A percentile compares a stretch with the other conserved stretches of the same genome.
phyloP scores from a whole-genome alignment of 495 filamentous ascomycete genomes.

The Neurospora sp. region DNA sequence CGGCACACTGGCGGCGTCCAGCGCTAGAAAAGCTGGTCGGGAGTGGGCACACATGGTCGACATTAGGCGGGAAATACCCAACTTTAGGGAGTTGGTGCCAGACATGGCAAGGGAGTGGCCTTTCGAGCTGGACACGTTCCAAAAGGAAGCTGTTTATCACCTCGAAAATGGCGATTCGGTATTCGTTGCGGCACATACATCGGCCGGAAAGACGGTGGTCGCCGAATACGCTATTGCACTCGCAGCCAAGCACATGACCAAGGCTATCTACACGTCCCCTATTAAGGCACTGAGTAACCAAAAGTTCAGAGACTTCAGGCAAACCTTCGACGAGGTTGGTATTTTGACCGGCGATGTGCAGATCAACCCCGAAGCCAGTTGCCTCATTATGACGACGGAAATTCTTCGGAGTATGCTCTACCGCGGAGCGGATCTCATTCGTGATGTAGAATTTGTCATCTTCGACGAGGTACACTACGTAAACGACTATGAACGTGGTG shows the following conservation, averaged over 20 bases:
- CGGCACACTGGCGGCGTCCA: conserved; percentile 58
- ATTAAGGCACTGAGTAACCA: conserved; percentile 99
- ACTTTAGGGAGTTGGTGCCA: conserved; percentile 86
- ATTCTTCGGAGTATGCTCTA: conserved; percentile 98
- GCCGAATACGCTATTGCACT: conserved; percentile 96
- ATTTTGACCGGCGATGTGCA: conserved; percentile 97
- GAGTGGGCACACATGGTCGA: conserved; percentile 99
- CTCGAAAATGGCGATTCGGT: conserved; percentile 94
- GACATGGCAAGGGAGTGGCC: conserved; percentile 95
- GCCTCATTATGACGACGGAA: conserved; percentile 98
- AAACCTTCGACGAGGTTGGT: conserved; percentile 85
- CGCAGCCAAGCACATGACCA: conserved; percentile 95
- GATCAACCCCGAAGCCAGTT: conserved; percentile 95
- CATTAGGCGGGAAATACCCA: conserved; percentile 78
- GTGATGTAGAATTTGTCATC: conserved; percentile 97
- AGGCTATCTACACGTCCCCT: conserved; percentile 96
- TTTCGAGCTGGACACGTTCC: conserved; percentile 95
- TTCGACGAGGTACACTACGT: conserved; percentile 99
- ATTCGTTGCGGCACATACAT: conserved; percentile 98
- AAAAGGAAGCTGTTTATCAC: conserved; percentile 97
- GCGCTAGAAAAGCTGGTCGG: conserved; percentile 58
- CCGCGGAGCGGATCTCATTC: conserved; percentile 86
- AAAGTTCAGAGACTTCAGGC: conserved; percentile 91
- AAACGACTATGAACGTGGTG: conserved; percentile 92
- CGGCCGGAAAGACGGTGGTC: conserved; percentile 95